Evolutionary conservation across 2,329 filamentous ascomycete genomes (phyloP), one percentile per base, ranked within the genome.

Genomic region (Fusarium domesticum): DNA sequence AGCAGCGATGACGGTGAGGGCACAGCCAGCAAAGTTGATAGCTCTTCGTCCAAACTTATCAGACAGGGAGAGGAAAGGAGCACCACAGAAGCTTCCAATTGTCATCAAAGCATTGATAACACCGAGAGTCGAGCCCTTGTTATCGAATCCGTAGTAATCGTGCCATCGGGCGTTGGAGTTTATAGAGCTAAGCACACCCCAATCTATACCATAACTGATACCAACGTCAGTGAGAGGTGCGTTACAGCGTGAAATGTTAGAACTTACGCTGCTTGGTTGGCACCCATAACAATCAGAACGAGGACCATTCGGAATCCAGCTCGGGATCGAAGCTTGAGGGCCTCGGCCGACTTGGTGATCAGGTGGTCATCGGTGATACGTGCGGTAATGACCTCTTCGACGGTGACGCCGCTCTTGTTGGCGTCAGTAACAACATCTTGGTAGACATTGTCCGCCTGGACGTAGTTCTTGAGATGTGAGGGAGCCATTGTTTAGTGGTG

Each of bases 51-150:
- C 55, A 33, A 57, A 32, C 12, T 53, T 54, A 20, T 57, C 55
- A 5, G 44, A 42, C 5, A 58, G 16, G 7, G 43, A 38, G 6
- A 58, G 50, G 18, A 58, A 57, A 0, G 55, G 55, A 2, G 55
- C 50, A n/a, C 52, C 54, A 2, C 54, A 54, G 14, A 58, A 57
- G 17, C 39, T 54, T 7, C 55, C 55, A 5, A 58, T 54, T 8
- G 54, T 54, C 55, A 58, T 58, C 5, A 57, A 43, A 4, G 56
- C 54, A 6, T 58, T 58, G 34, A 57, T 58, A 19, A 50, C 41
- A 16, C 56, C 54, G 4, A 58, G 50, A 1, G 45, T 45, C 17
- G 50, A 53, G 10, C 52, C 54, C 6, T 48, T 40, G 5, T 49
- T 53, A 14, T 6, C 42, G 18, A 58, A 57, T 5, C 54, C 54